phyloP scores from a whole-genome alignment of 1,139 yeast species.

The Yamadazyma sp. region DNA sequence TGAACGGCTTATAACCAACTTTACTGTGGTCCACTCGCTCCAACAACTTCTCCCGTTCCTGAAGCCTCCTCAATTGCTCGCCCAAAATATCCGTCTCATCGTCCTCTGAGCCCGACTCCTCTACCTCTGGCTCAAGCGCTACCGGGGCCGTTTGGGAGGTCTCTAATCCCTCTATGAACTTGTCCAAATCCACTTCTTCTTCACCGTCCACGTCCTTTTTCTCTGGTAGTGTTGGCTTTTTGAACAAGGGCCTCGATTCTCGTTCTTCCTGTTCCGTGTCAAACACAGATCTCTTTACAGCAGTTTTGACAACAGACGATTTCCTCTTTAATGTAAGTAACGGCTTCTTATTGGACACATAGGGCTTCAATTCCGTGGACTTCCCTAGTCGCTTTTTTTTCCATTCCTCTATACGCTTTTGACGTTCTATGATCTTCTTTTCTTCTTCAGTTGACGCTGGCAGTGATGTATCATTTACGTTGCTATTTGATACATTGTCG shows the following conservation, averaged over 20 bases:
- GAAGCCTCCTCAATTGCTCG: slow-evolving; percentile 30
- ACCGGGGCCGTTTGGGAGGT: neutral
- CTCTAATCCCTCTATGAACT: slow-evolving; percentile 14
- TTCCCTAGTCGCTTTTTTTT: slow-evolving; percentile 24
- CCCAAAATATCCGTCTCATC: slow-evolving; percentile 19
- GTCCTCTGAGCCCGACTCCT: slow-evolving; percentile 2
- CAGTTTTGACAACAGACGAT: neutral
- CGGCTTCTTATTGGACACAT: slow-evolving; percentile 8
- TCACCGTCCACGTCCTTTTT: slow-evolving; percentile 11
- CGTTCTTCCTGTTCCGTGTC: slow-evolving; percentile 22
- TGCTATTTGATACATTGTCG: neutral
- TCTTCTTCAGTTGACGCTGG: slow-evolving; percentile 9
- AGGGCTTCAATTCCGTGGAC: slow-evolving; percentile 4
- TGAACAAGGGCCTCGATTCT: slow-evolving; percentile 22
- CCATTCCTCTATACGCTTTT: slow-evolving; percentile 42
- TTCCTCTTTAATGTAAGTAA: slow-evolving; percentile 9
- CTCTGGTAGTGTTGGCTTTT: slow-evolving; percentile 20
- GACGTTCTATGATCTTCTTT: slow-evolving; percentile 21
- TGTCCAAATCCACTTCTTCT: slow-evolving; percentile 24
- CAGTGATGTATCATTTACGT: neutral
- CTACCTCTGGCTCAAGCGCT: slow-evolving; percentile 4
- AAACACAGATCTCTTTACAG: slow-evolving; percentile 9
- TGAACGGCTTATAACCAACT: slow-evolving; percentile 52
- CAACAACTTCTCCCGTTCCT: slow-evolving; percentile 36
- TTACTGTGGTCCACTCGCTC: slow-evolving; percentile 44